phyloP scores from a whole-genome alignment of 1,139 yeast genomes.

The Petasospora fabianii region DNA sequence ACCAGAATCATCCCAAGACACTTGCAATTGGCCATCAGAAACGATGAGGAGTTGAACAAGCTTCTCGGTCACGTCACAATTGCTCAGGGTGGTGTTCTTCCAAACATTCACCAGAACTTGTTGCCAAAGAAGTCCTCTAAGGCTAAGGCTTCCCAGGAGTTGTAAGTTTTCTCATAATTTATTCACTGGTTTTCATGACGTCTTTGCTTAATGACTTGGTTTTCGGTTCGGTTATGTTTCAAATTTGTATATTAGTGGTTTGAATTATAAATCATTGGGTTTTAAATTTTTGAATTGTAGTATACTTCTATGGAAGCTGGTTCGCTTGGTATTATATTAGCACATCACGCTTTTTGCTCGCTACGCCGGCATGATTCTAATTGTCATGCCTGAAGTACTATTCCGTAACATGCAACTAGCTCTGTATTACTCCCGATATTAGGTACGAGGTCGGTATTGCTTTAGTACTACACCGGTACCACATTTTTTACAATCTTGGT shows the following conservation, averaged over 20 bases:
- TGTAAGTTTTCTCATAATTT: conserved; percentile 64
- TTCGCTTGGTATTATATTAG: no score
- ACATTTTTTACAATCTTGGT: no score
- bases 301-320: no score
- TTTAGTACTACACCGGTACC: no score
- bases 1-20: conserved; percentile 99
- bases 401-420: no score
- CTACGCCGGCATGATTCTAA: no score
- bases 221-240: conserved; percentile 14
- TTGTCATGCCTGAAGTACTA: no score
- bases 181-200: conserved; percentile 10
- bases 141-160: conserved; percentile 84
- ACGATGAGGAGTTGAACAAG: conserved; percentile 95
- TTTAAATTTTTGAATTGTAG: neutral
- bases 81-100: conserved; percentile 98
- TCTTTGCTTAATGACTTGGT: conserved; percentile 13
- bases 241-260: conserved; percentile 14
- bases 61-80: conserved; percentile 91
- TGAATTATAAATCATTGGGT: conserved; percentile 9
- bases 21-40: conserved; percentile 96
- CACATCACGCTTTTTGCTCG: no score
- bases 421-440: no score
- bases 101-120: conserved; percentile 94
- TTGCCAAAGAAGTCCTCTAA: conserved; percentile 90
- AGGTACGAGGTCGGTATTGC: no score